A percentile compares a stretch with the other conserved stretches of the same genome.
These are phyloP conservation scores for Leptomonas pyrrhocoris DNA, from an alignment of 208 protist genomes.

Conservation along the genomic window DNA sequence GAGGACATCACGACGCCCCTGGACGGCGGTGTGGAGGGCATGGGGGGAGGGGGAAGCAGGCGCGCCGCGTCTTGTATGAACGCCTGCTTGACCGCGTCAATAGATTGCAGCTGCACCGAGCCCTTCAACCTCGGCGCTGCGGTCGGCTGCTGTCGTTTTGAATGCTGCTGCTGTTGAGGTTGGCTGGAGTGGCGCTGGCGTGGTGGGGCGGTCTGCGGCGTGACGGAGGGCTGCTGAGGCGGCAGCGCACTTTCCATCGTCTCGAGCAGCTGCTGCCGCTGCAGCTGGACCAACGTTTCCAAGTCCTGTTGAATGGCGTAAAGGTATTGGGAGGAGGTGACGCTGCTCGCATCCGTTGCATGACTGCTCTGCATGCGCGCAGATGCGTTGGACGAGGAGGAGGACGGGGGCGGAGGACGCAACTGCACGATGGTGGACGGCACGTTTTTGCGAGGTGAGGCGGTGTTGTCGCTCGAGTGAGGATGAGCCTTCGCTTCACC, in stretches of 20 bases:
- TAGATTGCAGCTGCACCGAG: background rate
- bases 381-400: no score
- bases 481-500: no score
- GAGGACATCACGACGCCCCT: no score
- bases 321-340: slow-evolving; percentile 34
- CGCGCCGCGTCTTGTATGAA: slow-evolving; percentile 4
- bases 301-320: slow-evolving; percentile 34
- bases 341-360: background rate
- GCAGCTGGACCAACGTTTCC: slow-evolving; percentile 25
- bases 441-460: no score
- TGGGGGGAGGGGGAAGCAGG: background rate
- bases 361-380: background rate
- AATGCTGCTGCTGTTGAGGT: background rate
- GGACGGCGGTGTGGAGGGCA: no score
- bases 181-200: no score
- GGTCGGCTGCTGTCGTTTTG: slow-evolving; percentile 2
- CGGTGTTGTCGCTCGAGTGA: no score
- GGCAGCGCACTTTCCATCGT: background rate
- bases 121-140: background rate
- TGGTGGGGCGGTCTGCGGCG: slow-evolving; percentile 2
- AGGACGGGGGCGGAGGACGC: no score
- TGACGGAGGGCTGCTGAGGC: background rate
- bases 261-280: slow-evolving; percentile 25
- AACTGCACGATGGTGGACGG: no score
- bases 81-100: slow-evolving; percentile 15